phyloP scores from a whole-genome alignment of 257 asterid species.

The Parsonsia alboflavescens region DNA sequence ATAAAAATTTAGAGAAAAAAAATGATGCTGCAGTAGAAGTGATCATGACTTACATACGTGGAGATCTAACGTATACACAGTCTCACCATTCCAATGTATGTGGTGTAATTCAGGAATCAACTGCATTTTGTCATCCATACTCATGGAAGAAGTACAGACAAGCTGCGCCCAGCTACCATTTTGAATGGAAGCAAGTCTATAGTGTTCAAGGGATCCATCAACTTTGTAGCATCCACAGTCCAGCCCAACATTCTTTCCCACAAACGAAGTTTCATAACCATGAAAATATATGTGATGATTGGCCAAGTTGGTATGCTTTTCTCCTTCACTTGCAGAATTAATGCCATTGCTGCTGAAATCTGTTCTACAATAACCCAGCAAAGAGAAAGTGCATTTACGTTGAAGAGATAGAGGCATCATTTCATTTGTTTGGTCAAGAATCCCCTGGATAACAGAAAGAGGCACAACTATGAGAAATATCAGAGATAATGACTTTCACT shows the following conservation, averaged over 20 bases:
- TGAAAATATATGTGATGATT: conserved; percentile 14
- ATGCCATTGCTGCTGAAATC: conserved; percentile 29
- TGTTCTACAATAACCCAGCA: conserved; percentile 56
- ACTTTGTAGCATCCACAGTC: conserved; percentile 59
- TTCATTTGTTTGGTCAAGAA: conserved; percentile 49
- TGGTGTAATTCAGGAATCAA: conserved; percentile 64
- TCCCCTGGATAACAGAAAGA: conserved; percentile 33
- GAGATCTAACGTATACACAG: conserved; percentile 50
- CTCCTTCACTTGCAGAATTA: conserved; percentile 24
- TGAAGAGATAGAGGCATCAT: conserved; percentile 59
- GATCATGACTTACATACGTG: conserved; percentile 95
- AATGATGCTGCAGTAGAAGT: conserved; percentile 10
- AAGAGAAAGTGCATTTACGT: conserved; percentile 50
- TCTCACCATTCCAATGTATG: conserved; percentile 58
- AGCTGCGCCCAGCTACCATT: conserved; percentile 51
- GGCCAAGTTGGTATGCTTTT: conserved; percentile 12
- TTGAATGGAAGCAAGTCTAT: conserved; percentile 26
- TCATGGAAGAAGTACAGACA: conserved; percentile 27
- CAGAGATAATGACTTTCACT: neutral
- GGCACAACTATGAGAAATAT: conserved; percentile 1
- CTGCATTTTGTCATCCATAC: conserved; percentile 25
- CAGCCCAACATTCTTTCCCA: conserved; percentile 22
- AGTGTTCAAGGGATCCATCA: conserved; percentile 30
- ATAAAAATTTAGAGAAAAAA: conserved; percentile 7
- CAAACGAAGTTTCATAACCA: conserved; percentile 10